phyloP scores from a whole-genome alignment of 805 yeast genomes.

The Yarrowia keelungensis region DNA sequence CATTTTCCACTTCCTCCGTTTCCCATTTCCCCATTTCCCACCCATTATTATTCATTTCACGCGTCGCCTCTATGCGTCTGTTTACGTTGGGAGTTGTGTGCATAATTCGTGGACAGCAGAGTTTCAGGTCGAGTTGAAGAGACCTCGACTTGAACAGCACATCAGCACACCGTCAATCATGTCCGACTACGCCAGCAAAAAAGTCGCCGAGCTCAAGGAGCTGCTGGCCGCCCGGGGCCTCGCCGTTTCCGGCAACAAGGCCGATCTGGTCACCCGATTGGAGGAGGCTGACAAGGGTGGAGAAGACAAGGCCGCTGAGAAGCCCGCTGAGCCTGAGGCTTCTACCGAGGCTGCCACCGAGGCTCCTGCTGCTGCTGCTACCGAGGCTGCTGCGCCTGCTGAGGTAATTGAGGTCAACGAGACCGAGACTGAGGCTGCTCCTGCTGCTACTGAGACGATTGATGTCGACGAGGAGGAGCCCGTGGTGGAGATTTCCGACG shows the following conservation, averaged over 20 bases:
- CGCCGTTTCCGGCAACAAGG: slow-evolving; percentile 77
- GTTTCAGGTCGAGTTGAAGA: too few species aligned
- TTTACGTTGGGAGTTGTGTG: too few species aligned
- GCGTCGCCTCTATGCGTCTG: too few species aligned
- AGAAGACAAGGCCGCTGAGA: slow-evolving; percentile 37
- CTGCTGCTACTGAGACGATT: slow-evolving; percentile 39
- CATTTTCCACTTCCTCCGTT: too few species aligned
- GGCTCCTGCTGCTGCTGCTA: slow-evolving; percentile 3
- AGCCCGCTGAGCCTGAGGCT: slow-evolving; percentile 2
- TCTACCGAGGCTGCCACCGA: slow-evolving; percentile 1
- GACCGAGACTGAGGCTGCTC: slow-evolving; percentile 39
- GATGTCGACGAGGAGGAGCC: slow-evolving; percentile 40
- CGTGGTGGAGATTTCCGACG: slow-evolving; percentile 49
- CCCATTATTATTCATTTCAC: too few species aligned
- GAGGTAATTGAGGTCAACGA: slow-evolving; percentile 42
- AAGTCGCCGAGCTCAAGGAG: slow-evolving; percentile 84
- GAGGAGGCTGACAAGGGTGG: slow-evolving; percentile 60
- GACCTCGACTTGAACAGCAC: too few species aligned
- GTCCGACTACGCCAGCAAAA: slow-evolving; percentile 44
- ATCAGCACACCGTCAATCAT: slow-evolving; percentile 37
- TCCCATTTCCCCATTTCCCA: too few species aligned
- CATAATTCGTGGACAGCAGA: too few species aligned
- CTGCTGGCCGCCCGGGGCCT: slow-evolving; percentile 70
- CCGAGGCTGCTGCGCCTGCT: not conserved
- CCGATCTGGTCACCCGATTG: slow-evolving; percentile 72